Conservation (phyloP, 2,329 filamentous ascomycete genomes). For the Trichoderma pleuroti region DNA sequence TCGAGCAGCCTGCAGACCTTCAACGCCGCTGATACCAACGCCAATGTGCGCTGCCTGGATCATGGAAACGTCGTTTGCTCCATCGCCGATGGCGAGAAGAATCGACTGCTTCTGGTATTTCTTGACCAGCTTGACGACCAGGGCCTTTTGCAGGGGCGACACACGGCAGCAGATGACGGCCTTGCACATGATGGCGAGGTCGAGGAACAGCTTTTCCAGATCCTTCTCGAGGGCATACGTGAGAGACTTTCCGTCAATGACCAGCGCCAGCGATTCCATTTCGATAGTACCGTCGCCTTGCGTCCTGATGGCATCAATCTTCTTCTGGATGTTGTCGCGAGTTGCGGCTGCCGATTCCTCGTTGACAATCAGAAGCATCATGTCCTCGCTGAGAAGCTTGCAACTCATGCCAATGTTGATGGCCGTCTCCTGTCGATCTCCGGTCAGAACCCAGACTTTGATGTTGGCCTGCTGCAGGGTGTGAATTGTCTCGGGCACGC, state of each 20-base stretch:
- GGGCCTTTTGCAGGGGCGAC: conserved; percentile 91
- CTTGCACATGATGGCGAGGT: conserved; percentile 92
- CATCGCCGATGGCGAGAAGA: conserved; percentile 91
- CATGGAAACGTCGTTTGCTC: conserved; percentile 99
- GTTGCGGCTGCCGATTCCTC: conserved; percentile 79
- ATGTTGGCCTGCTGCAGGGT: conserved; percentile 95
- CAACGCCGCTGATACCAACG: conserved; percentile 93
- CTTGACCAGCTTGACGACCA: conserved; percentile 98
- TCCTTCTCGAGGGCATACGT: conserved; percentile 92
- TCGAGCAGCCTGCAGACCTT: conserved; percentile 93
- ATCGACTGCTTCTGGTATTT: conserved; percentile 84
- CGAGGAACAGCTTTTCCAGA: conserved; percentile 87
- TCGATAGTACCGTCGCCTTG: conserved; percentile 75
- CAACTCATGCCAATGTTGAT: conserved; percentile 99
- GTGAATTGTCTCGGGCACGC: conserved; percentile 96
- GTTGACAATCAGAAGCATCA: conserved; percentile 96
- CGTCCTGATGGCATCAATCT: conserved; percentile 82
- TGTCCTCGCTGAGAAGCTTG: conserved; percentile 96
- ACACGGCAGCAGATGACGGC: conserved; percentile 99
- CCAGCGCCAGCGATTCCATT: conserved; percentile 79
- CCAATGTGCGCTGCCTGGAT: conserved; percentile 98
- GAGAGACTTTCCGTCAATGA: conserved; percentile 95
- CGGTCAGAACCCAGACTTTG: conserved; percentile 97
- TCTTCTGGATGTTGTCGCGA: conserved; percentile 86
- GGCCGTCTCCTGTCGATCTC: conserved; percentile 95